Evolutionary conservation across 2,329 filamentous ascomycete genomes (phyloP).

Genomic region (Aulographum hederae): DNA sequence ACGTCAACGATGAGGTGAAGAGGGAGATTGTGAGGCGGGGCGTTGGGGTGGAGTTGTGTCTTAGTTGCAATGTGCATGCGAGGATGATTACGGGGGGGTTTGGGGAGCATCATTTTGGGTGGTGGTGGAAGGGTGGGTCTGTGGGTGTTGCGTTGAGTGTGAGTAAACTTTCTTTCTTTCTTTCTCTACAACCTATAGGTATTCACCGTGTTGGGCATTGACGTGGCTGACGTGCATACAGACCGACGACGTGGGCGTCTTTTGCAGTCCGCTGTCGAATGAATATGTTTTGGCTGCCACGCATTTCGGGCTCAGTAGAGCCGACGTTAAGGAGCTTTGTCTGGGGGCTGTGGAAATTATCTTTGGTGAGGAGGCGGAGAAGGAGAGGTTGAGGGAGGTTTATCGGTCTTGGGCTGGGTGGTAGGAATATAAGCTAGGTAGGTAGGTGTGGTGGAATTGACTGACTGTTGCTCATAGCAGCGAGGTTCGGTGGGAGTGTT

Average conservation of each 20-base stretch:
- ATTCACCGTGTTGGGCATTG: no score
- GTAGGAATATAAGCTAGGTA: neutral
- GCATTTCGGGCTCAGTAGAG: slow-evolving; percentile 41
- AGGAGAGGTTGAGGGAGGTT: slow-evolving; percentile 25
- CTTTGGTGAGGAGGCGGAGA: slow-evolving; percentile 47
- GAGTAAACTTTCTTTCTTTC: slow-evolving; percentile 21
- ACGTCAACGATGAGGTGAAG: slow-evolving; percentile 45
- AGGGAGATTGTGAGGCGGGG: slow-evolving; percentile 32
- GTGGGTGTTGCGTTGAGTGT: slow-evolving; percentile 45
- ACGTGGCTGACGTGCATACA: slow-evolving; percentile 15
- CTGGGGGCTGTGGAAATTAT: slow-evolving; percentile 44
- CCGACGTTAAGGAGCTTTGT: slow-evolving; percentile 36
- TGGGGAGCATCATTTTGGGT: slow-evolving; percentile 57
- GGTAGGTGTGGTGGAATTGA: no score
- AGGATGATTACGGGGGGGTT: slow-evolving; percentile 50
- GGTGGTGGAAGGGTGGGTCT: slow-evolving; percentile 43
- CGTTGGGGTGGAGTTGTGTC: slow-evolving; percentile 55
- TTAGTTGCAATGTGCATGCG: slow-evolving; percentile 66
- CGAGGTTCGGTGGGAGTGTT: no score
- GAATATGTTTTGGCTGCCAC: slow-evolving; percentile 57
- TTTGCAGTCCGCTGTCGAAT: slow-evolving; percentile 56
- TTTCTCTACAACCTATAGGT: neutral
- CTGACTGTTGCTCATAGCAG: no score
- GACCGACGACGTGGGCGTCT: slow-evolving; percentile 75
- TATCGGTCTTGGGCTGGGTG: neutral